phyloP scores from a whole-genome alignment of 768 basidiomycete species.

The Boletus fagicola region DNA sequence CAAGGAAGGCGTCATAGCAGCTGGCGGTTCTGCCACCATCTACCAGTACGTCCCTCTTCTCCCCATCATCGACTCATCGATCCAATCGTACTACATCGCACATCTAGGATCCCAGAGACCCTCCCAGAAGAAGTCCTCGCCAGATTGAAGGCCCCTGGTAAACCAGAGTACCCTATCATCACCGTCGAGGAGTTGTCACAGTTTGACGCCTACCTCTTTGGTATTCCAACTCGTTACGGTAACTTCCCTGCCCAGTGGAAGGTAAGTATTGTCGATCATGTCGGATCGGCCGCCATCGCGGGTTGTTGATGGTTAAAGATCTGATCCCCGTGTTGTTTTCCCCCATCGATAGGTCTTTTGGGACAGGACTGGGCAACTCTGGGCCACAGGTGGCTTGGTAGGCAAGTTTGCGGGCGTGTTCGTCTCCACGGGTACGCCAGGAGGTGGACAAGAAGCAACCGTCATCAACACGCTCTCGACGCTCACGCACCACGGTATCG shows the following conservation, averaged over 20 bases:
- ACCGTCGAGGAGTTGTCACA: constrained; percentile 12
- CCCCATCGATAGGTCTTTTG: constrained; percentile 54
- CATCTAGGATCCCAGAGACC: constrained; percentile 72
- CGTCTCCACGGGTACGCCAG: constrained; percentile 64
- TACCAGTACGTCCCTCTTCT: constrained; percentile 47
- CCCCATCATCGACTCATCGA: not conserved
- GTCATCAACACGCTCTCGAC: constrained; percentile 51
- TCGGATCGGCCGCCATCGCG: not conserved
- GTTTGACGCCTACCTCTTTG: constrained; percentile 43
- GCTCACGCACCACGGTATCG: constrained; percentile 69
- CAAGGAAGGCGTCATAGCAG: constrained; percentile 43
- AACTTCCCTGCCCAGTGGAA: constrained; percentile 57
- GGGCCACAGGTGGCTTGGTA: constrained; percentile 54
- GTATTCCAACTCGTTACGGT: constrained; percentile 46
- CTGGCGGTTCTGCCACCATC: constrained; percentile 52
- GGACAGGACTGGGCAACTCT: constrained; percentile 70
- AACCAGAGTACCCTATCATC: constrained; percentile 51
- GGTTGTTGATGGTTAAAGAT: not conserved
- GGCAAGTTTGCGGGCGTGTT: constrained; percentile 81
- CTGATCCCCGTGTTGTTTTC: not conserved
- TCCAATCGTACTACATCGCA: not conserved
- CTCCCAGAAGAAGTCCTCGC: constrained; percentile 64
- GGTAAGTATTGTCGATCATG: constrained; percentile 33
- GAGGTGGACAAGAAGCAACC: constrained; percentile 76
- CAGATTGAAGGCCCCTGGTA: constrained; percentile 68